A percentile compares a stretch with the other conserved stretches of the same genome.
phyloP scores from a whole-genome alignment of 805 yeast species.

The Kazachstania psychrophila region DNA sequence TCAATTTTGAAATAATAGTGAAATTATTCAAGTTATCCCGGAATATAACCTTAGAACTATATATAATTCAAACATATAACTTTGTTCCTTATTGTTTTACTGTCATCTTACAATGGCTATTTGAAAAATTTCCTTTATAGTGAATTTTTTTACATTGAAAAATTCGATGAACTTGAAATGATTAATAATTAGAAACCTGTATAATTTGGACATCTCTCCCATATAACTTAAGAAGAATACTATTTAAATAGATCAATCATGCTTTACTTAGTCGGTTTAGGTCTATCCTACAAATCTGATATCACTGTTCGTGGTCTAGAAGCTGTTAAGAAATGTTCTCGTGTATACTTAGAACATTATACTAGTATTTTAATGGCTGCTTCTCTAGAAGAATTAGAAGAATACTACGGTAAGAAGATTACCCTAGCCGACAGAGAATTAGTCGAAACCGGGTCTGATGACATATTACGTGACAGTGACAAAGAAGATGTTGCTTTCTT shows the following conservation, averaged over 20 bases:
- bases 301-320: slow-evolving; percentile 93
- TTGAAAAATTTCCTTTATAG: no score
- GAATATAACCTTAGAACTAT: no score
- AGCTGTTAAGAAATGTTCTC: slow-evolving; percentile 67
- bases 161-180: no score
- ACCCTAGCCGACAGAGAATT: slow-evolving; percentile 89
- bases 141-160: no score
- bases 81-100: no score
- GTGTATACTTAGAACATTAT: slow-evolving; percentile 93
- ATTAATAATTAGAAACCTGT: no score
- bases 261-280: slow-evolving; percentile 88
- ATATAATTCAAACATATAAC: no score
- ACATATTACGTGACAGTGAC: slow-evolving; percentile 67
- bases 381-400: slow-evolving; percentile 59
- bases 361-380: slow-evolving; percentile 95
- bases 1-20: no score
- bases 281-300: slow-evolving; percentile 79
- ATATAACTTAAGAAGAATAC: no score
- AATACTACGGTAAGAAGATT: slow-evolving; percentile 76
- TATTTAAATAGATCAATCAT: slow-evolving; percentile 39
- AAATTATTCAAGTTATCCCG: no score
- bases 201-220: no score
- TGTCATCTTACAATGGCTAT: no score
- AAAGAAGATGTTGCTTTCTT: slow-evolving; percentile 82
- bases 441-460: slow-evolving; percentile 83